A percentile compares a stretch with the other conserved stretches of the same genome.
These are phyloP conservation scores for Yamadazyma jaroonii DNA, from an alignment of 1,139 yeast genomes.

Conservation along the genomic window DNA sequence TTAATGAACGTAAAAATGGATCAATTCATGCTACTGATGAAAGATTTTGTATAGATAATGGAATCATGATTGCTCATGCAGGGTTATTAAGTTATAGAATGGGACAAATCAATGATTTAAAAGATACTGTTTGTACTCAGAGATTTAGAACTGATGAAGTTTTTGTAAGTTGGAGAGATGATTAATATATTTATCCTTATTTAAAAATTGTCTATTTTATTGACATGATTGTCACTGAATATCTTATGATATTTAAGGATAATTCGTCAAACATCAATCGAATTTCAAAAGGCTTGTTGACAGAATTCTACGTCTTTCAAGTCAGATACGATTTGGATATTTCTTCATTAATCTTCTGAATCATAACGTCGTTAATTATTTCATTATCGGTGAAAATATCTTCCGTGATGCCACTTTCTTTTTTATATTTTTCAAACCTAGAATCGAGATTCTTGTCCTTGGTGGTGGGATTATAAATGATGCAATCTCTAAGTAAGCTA, in stretches of 20 bases:
- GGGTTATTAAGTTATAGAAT: constrained; percentile 84
- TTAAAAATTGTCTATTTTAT: no score
- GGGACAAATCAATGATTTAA: constrained; percentile 62
- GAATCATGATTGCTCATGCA: constrained; percentile 99
- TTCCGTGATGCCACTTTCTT: constrained; percentile 1
- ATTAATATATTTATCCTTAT: constrained; percentile 21
- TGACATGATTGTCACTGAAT: constrained; percentile 4
- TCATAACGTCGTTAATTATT: constrained; percentile 9
- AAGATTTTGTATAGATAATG: constrained; percentile 94
- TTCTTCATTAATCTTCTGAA: constrained; percentile 6
- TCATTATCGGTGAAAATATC: constrained; percentile 11
- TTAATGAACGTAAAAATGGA: constrained; percentile 77
- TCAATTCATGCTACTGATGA: constrained; percentile 92
- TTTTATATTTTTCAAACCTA: constrained; percentile 1
- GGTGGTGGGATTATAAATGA: constrained; percentile 5
- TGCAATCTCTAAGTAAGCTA: constrained; percentile 42
- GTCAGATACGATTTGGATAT: constrained; percentile 40
- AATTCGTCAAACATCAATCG: constrained; percentile 22
- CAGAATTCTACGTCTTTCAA: constrained; percentile 8
- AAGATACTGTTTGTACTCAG: constrained; percentile 86
- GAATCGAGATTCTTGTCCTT: background rate
- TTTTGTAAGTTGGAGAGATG: constrained; percentile 81
- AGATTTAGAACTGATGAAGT: constrained; percentile 94
- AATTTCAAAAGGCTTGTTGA: constrained; percentile 19
- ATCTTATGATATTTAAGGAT: constrained; percentile 4